Conservation (phyloP, 1,284 basidiomycete species). For the Cryptococcus neoformans region DNA sequence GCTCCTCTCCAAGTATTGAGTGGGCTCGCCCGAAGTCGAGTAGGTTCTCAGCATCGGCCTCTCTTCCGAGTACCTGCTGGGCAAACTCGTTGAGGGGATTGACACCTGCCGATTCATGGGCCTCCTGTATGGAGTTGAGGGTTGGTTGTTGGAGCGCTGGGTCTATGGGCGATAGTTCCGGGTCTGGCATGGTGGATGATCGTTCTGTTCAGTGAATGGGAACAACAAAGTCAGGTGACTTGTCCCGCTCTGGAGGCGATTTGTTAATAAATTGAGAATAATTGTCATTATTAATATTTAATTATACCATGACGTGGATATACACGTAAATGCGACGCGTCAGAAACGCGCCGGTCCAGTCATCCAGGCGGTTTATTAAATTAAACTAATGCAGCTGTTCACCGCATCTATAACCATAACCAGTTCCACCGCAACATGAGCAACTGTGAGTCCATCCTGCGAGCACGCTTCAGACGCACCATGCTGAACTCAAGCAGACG, state of each 20-base stretch:
- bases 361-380: not conserved
- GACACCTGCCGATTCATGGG: not conserved
- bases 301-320: not conserved
- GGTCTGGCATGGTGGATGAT: constrained; percentile 2
- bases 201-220: constrained; percentile 3
- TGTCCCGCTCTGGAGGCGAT: too few species aligned
- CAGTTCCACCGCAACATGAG: constrained; percentile 15
- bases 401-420: too few species aligned
- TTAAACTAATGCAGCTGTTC: not conserved
- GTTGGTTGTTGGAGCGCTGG: constrained; percentile 12
- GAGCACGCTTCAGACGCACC: not conserved
- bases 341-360: not conserved
- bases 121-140: constrained; percentile 7
- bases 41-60: constrained; percentile 14
- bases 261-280: too few species aligned
- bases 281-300: too few species aligned
- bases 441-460: constrained; percentile 22
- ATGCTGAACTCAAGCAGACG: constrained; percentile 20
- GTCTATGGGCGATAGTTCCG: constrained; percentile 3
- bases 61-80: constrained; percentile 13
- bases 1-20: constrained; percentile 11
- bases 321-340: not conserved
- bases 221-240: constrained; percentile 12
- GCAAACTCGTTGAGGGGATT: constrained; percentile 17
- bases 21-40: constrained; percentile 12